Evolutionary conservation across 257 asterid species (phyloP).

Genomic region (Verbena officinalis): DNA sequence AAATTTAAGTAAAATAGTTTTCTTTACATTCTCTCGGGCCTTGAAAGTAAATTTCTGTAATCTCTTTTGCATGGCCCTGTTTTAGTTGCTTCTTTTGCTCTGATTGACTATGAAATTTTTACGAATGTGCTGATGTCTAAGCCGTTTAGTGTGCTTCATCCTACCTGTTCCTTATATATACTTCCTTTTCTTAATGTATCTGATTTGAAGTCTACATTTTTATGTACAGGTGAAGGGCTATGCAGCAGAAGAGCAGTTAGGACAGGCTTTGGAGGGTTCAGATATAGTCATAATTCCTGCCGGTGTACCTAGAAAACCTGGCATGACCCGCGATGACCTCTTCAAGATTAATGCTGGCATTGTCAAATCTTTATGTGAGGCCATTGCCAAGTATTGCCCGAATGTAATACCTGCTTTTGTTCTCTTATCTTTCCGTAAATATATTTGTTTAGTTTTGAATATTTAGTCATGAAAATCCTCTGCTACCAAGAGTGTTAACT

Average conservation of each 20-base stretch:
- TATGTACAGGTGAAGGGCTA: slow-evolving; percentile 60
- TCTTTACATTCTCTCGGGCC: too few species aligned
- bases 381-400: slow-evolving; percentile 88
- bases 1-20: too few species aligned
- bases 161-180: neutral
- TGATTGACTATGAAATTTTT: too few species aligned
- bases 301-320: slow-evolving; percentile 98
- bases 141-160: too few species aligned
- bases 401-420: slow-evolving; percentile 40
- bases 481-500: neutral
- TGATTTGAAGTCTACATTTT: neutral
- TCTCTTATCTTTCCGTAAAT: too few species aligned
- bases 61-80: too few species aligned
- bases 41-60: too few species aligned
- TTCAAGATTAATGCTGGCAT: slow-evolving; percentile 90
- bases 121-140: too few species aligned
- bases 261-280: slow-evolving; percentile 78
- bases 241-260: slow-evolving; percentile 74
- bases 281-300: slow-evolving; percentile 92
- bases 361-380: slow-evolving; percentile 77
- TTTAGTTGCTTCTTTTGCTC: too few species aligned
- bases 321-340: slow-evolving; percentile 96
- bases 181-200: neutral
- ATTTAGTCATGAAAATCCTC: neutral
- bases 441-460: neutral